Evolutionary conservation across 352 stramenopile genomes (phyloP).

Genomic region (Sclerospora graminicola): DNA sequence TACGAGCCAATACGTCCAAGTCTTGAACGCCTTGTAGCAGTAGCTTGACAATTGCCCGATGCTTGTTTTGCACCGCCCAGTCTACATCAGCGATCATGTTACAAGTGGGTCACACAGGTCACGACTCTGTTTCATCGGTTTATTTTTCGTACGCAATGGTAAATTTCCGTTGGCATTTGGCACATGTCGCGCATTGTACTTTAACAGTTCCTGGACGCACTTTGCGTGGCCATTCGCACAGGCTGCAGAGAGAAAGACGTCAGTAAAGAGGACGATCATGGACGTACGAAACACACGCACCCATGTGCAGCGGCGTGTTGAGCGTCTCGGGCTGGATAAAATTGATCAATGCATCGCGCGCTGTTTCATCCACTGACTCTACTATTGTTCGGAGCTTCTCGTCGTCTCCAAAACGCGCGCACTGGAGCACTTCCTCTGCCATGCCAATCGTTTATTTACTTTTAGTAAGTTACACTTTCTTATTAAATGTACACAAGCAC

Average conservation of each 20-base stretch:
- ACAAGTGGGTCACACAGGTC: too few relatives aligned
- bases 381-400: constrained; percentile 48
- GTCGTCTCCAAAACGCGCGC: constrained; percentile 61
- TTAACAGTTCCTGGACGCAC: constrained; percentile 56
- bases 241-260: constrained; percentile 17
- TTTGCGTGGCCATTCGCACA: constrained; percentile 67
- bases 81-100: too few relatives aligned
- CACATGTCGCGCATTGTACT: constrained; percentile 42
- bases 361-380: constrained; percentile 5
- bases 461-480: too few relatives aligned
- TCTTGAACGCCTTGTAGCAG: constrained; percentile 52
- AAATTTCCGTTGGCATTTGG: constrained; percentile 65
- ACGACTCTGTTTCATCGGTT: too few relatives aligned
- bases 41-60: constrained; percentile 68
- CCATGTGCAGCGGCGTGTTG: constrained; percentile 83
- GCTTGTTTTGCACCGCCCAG: constrained; percentile 84
- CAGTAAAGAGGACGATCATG: not conserved
- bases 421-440: constrained; percentile 48
- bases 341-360: constrained; percentile 40
- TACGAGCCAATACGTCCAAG: constrained; percentile 76
- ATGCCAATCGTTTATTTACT: too few relatives aligned
- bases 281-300: constrained; percentile 15
- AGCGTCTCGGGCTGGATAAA: constrained; percentile 62
- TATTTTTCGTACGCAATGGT: constrained; percentile 44
- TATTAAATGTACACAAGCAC: too few relatives aligned